Evolutionary conservation across 495 filamentous ascomycete species (phyloP).

Genomic region (Trichoderma parareesei): DNA sequence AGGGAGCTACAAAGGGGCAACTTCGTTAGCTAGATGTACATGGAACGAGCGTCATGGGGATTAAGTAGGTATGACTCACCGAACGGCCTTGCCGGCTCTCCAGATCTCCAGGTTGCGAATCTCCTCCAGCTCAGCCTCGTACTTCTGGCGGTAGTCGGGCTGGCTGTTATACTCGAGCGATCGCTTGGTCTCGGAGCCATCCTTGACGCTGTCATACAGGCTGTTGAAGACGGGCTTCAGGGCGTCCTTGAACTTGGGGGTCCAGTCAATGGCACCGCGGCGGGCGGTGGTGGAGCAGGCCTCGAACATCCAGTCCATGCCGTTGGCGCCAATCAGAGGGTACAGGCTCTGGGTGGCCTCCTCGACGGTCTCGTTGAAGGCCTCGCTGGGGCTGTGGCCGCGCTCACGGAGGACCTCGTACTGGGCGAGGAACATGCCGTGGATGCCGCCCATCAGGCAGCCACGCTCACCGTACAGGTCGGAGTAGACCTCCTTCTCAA

Average conservation of each 20-base stretch:
- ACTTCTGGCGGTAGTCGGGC: slow-evolving; percentile 90
- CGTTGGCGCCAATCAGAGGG: slow-evolving; percentile 89
- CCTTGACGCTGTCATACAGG: slow-evolving; percentile 83
- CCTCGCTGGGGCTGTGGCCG: slow-evolving; percentile 94
- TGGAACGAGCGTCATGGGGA: background rate
- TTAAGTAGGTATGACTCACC: slow-evolving; percentile 37
- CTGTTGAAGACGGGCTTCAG: slow-evolving; percentile 97
- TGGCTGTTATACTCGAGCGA: slow-evolving; percentile 92
- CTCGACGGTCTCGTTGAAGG: slow-evolving; percentile 99
- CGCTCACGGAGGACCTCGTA: slow-evolving; percentile 99
- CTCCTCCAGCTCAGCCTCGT: slow-evolving; percentile 92
- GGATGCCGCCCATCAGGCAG: slow-evolving; percentile 99
- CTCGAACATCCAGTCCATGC: slow-evolving; percentile 99
- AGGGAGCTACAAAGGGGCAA: slow-evolving; percentile 49
- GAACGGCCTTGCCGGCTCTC: slow-evolving; percentile 95
- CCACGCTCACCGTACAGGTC: slow-evolving; percentile 99
- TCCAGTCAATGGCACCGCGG: slow-evolving; percentile 98
- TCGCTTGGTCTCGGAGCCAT: slow-evolving; percentile 86
- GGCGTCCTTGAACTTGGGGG: slow-evolving; percentile 83
- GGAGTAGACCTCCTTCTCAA: slow-evolving; percentile 99
- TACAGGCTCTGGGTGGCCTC: slow-evolving; percentile 97
- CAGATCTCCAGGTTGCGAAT: slow-evolving; percentile 97
- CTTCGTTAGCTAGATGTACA: slow-evolving; percentile 18
- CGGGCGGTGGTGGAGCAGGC: slow-evolving; percentile 98
- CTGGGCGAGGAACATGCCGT: slow-evolving; percentile 99